A percentile compares a stretch with the other conserved stretches of the same genome.
Conservation (phyloP, 2,329 filamentous ascomycete genomes). For the Colletotrichum sp. region DNA sequence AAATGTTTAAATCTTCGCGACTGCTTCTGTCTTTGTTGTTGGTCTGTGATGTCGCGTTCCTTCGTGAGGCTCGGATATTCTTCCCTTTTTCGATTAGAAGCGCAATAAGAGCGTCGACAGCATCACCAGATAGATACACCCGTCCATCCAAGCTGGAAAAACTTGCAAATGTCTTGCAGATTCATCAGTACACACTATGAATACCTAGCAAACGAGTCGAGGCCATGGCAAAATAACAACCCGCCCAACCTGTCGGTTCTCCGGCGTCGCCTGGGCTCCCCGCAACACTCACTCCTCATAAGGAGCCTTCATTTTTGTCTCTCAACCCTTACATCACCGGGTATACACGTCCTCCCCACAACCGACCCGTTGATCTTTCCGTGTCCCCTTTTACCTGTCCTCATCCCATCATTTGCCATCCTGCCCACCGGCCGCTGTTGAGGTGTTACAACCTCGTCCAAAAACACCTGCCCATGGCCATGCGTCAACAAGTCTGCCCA, state of each 20-base stretch:
- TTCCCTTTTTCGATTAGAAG: not conserved
- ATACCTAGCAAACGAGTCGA: not conserved
- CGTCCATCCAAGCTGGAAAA: not conserved
- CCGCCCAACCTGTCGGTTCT: not conserved
- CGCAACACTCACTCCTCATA: not conserved
- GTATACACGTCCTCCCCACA: constrained; percentile 10
- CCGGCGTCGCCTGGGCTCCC: not conserved
- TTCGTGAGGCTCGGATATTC: not conserved
- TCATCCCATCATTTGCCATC: not conserved
- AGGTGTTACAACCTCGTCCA: not conserved
- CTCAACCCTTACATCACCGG: not conserved
- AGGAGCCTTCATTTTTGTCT: not conserved
- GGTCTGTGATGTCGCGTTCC: not conserved
- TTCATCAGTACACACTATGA: not conserved
- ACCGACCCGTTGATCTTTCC: not conserved
- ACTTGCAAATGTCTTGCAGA: not conserved
- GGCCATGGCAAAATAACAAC: not conserved
- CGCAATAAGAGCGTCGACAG: not conserved
- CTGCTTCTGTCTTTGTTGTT: not conserved
- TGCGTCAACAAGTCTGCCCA: not conserved
- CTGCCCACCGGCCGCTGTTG: not conserved
- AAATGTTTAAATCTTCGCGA: not conserved
- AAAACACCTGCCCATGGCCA: not conserved
- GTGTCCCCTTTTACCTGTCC: not conserved
- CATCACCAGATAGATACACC: not conserved